phyloP scores from a whole-genome alignment of 139 green algal genomes.

The Tetradesmus obliquus region DNA sequence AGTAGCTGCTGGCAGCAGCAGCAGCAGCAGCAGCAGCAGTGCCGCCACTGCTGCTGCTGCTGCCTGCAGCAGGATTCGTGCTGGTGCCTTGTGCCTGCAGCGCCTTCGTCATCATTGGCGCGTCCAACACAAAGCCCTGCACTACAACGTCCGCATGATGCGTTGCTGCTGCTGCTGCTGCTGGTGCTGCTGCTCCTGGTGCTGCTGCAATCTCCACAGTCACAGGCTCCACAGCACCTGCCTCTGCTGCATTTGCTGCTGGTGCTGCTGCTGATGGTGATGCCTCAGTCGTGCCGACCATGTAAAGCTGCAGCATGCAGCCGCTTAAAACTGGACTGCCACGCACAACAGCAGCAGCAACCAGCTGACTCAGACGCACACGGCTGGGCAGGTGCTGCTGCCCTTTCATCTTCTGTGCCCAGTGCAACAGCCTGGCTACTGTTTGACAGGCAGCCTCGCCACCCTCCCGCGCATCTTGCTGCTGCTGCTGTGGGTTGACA shows the following conservation, averaged over 20 bases:
- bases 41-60: background rate
- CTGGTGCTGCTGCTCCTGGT: background rate
- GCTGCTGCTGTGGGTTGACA: background rate
- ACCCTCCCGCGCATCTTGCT: background rate
- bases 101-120: background rate
- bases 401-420: background rate
- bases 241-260: background rate
- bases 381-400: background rate
- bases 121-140: constrained; percentile 1
- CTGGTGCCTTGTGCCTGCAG: background rate
- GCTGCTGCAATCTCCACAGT: constrained; percentile 3
- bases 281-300: background rate
- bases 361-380: background rate
- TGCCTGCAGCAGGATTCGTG: background rate
- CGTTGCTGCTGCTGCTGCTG: constrained; percentile 16
- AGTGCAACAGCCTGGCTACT: background rate
- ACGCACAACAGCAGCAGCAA: background rate
- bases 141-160: background rate
- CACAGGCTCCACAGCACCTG: background rate
- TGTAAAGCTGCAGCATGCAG: background rate
- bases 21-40: background rate
- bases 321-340: background rate
- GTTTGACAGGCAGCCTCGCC: background rate
- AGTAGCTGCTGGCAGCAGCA: constrained; percentile 8
- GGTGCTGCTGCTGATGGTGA: constrained; percentile 12